A percentile compares a stretch with the other conserved stretches of the same genome.
phyloP scores from a whole-genome alignment of 495 filamentous ascomycete genomes.

The Copromyces sp. region DNA sequence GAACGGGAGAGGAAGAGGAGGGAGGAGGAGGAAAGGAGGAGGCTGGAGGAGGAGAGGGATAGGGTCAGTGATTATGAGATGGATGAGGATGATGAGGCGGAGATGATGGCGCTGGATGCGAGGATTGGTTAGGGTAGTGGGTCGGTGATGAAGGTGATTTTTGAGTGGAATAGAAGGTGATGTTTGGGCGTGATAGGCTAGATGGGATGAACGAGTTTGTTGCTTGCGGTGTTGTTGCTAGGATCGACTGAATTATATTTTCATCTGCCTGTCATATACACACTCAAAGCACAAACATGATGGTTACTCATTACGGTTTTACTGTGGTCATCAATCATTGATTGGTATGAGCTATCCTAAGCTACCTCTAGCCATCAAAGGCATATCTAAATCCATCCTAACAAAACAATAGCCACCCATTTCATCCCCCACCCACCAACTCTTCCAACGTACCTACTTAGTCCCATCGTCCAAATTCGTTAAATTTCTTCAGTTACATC shows the following conservation, averaged over 20 bases:
- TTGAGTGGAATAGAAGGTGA: not conserved
- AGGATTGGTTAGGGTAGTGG: not conserved
- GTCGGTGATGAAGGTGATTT: not conserved
- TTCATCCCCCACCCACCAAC: not conserved
- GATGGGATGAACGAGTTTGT: not conserved
- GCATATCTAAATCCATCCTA: no score
- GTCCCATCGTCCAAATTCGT: not conserved
- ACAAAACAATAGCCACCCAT: no score
- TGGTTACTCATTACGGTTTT: not conserved
- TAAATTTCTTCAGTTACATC: not conserved
- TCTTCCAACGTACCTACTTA: not conserved
- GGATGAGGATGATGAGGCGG: conserved; percentile 51
- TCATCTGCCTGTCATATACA: no score
- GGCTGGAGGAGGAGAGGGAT: conserved; percentile 3
- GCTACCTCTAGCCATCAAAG: not conserved
- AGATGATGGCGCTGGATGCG: conserved; percentile 54
- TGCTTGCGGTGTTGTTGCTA: not conserved
- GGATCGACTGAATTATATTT: not conserved
- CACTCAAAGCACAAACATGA: no score
- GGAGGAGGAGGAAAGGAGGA: conserved; percentile 10
- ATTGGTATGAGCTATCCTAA: not conserved
- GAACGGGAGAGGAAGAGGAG: conserved; percentile 24
- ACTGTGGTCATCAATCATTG: not conserved
- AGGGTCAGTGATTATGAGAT: conserved; percentile 45
- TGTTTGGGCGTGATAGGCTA: not conserved